Evolutionary conservation across 306 rosid genomes (phyloP).

Genomic region (Dryas alaskensis): DNA sequence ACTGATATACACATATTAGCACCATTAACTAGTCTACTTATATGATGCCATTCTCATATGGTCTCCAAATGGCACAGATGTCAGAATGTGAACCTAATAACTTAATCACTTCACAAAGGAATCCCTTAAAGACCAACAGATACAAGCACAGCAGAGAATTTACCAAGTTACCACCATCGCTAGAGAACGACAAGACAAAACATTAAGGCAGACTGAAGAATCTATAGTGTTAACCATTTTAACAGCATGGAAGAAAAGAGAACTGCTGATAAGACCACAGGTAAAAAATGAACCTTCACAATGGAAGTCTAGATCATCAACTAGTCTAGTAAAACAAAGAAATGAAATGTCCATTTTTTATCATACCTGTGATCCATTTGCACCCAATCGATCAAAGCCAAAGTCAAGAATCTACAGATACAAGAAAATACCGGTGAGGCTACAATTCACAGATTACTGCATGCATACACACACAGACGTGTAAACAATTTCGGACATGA

Average conservation of each 20-base stretch:
- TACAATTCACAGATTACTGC: constrained; percentile 14
- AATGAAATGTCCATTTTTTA: constrained; percentile 18
- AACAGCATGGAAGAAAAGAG: constrained; percentile 6
- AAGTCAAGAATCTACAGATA: constrained; percentile 80
- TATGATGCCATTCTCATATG: constrained; percentile 3
- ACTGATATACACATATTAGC: not conserved
- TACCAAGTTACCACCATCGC: not conserved
- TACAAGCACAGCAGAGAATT: not conserved
- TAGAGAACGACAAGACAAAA: constrained; percentile 13
- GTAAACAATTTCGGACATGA: not conserved
- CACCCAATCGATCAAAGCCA: constrained; percentile 89
- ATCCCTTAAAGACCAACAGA: constrained; percentile 20
- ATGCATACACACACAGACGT: not conserved
- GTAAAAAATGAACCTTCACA: not conserved
- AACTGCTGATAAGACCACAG: constrained; percentile 1
- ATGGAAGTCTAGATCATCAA: constrained; percentile 3
- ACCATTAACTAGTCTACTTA: not conserved
- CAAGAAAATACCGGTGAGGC: constrained; percentile 36
- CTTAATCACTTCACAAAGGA: constrained; percentile 8
- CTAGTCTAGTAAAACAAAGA: not conserved
- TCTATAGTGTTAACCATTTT: not conserved
- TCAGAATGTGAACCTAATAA: not conserved
- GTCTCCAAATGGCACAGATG: constrained; percentile 7
- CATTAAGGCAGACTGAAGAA: constrained; percentile 2
- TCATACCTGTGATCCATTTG: constrained; percentile 75